A percentile compares a stretch with the other conserved stretches of the same genome.
Evolutionary conservation across 75 land plant species (phyloP).

Genomic region (Pseudotsuga menziesii): DNA sequence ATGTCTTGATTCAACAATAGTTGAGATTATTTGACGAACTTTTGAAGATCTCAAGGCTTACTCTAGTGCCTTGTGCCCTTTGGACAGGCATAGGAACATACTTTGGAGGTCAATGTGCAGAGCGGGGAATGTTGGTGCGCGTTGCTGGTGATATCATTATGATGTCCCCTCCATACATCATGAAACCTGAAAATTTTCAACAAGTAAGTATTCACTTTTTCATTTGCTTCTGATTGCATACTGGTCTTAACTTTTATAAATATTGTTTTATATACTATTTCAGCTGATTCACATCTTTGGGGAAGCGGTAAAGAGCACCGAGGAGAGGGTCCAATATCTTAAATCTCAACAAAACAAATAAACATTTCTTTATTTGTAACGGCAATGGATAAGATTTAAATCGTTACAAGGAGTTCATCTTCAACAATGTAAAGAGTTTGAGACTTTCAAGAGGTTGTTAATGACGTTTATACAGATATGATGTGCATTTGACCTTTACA

Average conservation of each 20-base stretch:
- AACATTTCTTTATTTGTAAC: not conserved
- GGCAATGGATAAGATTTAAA: not conserved
- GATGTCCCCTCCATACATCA: slow-evolving; percentile 88
- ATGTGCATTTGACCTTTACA: too few relatives aligned
- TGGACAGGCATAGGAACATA: slow-evolving; percentile 65
- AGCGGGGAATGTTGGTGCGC: slow-evolving; percentile 86
- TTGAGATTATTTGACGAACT: not conserved
- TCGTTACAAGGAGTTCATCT: not conserved
- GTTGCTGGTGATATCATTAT: slow-evolving; percentile 82
- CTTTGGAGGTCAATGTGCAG: slow-evolving; percentile 76
- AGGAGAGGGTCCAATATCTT: slow-evolving; percentile 53
- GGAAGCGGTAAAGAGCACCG: slow-evolving; percentile 62
- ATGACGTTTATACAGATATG: too few relatives aligned
- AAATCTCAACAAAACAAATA: slow-evolving; percentile 40
- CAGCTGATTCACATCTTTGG: slow-evolving; percentile 68
- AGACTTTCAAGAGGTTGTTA: too few relatives aligned
- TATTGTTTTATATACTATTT: slow-evolving; percentile 1
- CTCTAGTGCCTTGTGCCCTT: not conserved
- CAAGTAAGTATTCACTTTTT: slow-evolving; percentile 31
- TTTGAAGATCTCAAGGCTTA: not conserved
- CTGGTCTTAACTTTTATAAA: not conserved
- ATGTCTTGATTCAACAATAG: not conserved
- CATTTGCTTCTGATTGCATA: not conserved
- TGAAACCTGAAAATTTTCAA: slow-evolving; percentile 64
- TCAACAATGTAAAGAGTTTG: not conserved